These are phyloP conservation scores for Lactarius trivialis DNA, from an alignment of 768 basidiomycete species.

Conservation along the genomic window DNA sequence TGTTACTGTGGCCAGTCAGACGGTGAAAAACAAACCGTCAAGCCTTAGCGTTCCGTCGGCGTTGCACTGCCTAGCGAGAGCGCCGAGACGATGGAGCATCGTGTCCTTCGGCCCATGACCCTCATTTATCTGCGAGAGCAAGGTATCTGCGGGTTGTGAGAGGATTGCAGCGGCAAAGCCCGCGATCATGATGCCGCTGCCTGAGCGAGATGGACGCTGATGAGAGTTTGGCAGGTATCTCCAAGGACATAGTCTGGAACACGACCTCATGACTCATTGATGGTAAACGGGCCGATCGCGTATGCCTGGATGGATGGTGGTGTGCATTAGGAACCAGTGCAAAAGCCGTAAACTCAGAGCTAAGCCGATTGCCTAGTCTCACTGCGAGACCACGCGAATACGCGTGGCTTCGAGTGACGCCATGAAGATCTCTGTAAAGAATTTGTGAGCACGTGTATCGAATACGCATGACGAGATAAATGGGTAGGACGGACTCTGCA, in stretches of 20 bases:
- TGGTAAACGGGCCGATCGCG: slow-evolving; percentile 80
- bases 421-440: slow-evolving; percentile 83
- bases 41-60: no score
- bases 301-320: slow-evolving; percentile 46
- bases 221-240: slow-evolving; percentile 49
- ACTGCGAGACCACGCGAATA: slow-evolving; percentile 62
- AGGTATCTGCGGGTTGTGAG: slow-evolving; percentile 80
- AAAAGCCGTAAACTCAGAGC: slow-evolving; percentile 58
- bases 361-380: slow-evolving; percentile 73
- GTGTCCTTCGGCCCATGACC: slow-evolving; percentile 73
- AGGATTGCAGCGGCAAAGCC: slow-evolving; percentile 78
- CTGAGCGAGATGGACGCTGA: slow-evolving; percentile 49
- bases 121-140: slow-evolving; percentile 80
- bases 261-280: slow-evolving; percentile 80
- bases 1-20: no score
- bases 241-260: slow-evolving; percentile 61
- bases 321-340: background rate
- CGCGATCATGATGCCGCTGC: slow-evolving; percentile 67
- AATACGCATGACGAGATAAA: background rate
- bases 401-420: slow-evolving; percentile 77
- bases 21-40: no score
- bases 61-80: slow-evolving; percentile 59
- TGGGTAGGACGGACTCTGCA: slow-evolving; percentile 53
- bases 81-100: slow-evolving; percentile 58
- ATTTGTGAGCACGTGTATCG: slow-evolving; percentile 51